Evolutionary conservation across 1,284 basidiomycete genomes (phyloP).

Genomic region (Stereum hirsutum): DNA sequence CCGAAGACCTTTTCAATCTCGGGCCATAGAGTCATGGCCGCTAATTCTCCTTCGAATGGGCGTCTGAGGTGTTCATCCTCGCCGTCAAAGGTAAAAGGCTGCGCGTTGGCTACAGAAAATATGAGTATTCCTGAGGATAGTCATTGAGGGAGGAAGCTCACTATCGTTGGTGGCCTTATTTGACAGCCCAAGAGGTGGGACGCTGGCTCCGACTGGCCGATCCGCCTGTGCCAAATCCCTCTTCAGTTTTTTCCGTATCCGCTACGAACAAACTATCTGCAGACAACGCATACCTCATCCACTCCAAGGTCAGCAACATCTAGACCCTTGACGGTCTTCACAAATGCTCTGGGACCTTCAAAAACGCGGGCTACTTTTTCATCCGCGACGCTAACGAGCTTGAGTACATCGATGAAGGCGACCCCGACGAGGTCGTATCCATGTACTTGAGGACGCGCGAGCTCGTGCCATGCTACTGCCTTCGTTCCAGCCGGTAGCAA

Average conservation of each 20-base stretch:
- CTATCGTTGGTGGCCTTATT: conserved; percentile 60
- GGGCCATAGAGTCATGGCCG: conserved; percentile 88
- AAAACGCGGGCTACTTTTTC: conserved; percentile 91
- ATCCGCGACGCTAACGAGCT: conserved; percentile 83
- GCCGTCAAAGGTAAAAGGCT: conserved; percentile 9
- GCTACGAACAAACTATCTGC: background rate
- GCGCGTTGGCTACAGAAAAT: background rate
- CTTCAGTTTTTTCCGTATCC: too few relatives aligned
- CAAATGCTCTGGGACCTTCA: conserved; percentile 77
- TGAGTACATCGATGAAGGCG: conserved; percentile 65
- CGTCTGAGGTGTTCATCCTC: conserved; percentile 30
- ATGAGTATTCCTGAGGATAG: background rate
- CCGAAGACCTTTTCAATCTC: conserved; percentile 97
- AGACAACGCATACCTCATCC: conserved; percentile 30
- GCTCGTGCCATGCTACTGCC: conserved; percentile 67
- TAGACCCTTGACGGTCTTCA: conserved; percentile 46
- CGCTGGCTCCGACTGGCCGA: conserved; percentile 55
- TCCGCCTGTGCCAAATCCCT: conserved; percentile 17
- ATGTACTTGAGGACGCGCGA: conserved; percentile 87
- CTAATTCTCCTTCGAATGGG: conserved; percentile 78
- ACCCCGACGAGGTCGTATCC: conserved; percentile 88
- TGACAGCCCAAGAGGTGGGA: conserved; percentile 71
- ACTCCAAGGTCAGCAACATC: conserved; percentile 36
- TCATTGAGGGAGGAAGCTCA: conserved; percentile 16
- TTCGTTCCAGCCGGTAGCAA: conserved; percentile 12